Percentiles rank a stretch among this genome's conserved stretches.
phyloP scores from a whole-genome alignment of 768 basidiomycete species.

The Exidia glandulosa region DNA sequence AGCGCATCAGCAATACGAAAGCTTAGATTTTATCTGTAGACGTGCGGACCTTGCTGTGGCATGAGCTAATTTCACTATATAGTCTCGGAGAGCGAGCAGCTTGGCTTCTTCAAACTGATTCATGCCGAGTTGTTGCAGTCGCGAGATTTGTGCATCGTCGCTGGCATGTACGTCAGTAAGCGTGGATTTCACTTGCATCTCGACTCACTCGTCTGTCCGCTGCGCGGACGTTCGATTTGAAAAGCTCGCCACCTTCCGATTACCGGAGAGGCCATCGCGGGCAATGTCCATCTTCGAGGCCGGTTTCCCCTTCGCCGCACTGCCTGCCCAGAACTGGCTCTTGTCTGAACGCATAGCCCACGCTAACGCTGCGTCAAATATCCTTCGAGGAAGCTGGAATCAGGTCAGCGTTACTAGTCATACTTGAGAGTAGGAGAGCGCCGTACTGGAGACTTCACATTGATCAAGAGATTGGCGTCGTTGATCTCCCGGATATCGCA shows the following conservation, averaged over 20 bases:
- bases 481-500: slow-evolving; percentile 70
- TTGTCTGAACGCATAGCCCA: slow-evolving; percentile 86
- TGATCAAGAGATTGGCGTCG: slow-evolving; percentile 60
- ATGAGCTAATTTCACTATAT: slow-evolving; percentile 73
- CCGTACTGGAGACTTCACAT: slow-evolving; percentile 70
- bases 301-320: slow-evolving; percentile 25
- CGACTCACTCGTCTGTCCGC: slow-evolving; percentile 36
- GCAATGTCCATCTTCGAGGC: slow-evolving; percentile 50
- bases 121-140: slow-evolving; percentile 85
- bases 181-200: slow-evolving; percentile 35
- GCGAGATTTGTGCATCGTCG: slow-evolving; percentile 64
- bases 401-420: background rate
- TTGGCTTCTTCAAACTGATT: slow-evolving; percentile 71
- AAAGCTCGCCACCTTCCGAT: slow-evolving; percentile 38
- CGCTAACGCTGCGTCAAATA: slow-evolving; percentile 74
- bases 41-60: slow-evolving; percentile 51
- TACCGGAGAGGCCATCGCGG: slow-evolving; percentile 56
- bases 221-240: slow-evolving; percentile 25
- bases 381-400: slow-evolving; percentile 45
- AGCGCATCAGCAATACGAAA: slow-evolving; percentile 3
- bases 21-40: background rate
- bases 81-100: slow-evolving; percentile 78
- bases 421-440: background rate
- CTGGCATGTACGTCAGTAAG: slow-evolving; percentile 37
- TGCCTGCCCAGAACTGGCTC: slow-evolving; percentile 65